Conservation (phyloP, 2,329 filamentous ascomycete species). For the Xylariaceae sp. region DNA sequence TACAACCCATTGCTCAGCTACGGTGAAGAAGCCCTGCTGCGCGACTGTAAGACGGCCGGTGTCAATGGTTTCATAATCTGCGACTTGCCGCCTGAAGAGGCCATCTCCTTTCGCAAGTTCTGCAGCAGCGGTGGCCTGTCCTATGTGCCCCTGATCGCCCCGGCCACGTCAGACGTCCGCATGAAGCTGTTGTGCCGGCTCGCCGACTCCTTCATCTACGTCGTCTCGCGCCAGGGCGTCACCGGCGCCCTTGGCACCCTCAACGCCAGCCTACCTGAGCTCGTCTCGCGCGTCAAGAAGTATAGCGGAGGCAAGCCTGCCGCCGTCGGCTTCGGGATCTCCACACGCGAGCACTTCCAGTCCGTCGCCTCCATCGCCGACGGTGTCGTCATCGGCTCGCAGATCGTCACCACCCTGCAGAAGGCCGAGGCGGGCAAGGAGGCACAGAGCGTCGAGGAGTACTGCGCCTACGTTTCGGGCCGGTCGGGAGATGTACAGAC, state of each 20-base stretch:
- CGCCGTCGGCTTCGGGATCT: slow-evolving; percentile 93
- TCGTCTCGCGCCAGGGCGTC: slow-evolving; percentile 95
- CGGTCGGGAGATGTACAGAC: slow-evolving; percentile 37
- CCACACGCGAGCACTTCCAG: slow-evolving; percentile 88
- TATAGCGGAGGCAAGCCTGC: slow-evolving; percentile 89
- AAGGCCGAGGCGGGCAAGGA: slow-evolving; percentile 63
- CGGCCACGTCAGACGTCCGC: slow-evolving; percentile 83
- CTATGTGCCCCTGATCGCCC: slow-evolving; percentile 95
- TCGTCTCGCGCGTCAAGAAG: slow-evolving; percentile 81
- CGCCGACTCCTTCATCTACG: slow-evolving; percentile 98
- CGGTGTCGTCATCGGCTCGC: slow-evolving; percentile 93
- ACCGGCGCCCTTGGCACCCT: slow-evolving; percentile 84
- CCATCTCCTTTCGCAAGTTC: slow-evolving; percentile 81
- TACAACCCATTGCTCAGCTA: slow-evolving; percentile 96
- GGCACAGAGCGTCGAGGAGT: slow-evolving; percentile 75
- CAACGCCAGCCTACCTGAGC: slow-evolving; percentile 74
- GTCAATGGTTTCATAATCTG: slow-evolving; percentile 97
- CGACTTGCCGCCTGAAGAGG: slow-evolving; percentile 93
- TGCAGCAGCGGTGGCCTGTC: slow-evolving; percentile 80
- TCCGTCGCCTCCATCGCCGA: slow-evolving; percentile 81
- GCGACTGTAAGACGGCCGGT: slow-evolving; percentile 77
- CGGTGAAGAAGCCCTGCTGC: slow-evolving; percentile 83
- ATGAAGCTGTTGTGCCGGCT: slow-evolving; percentile 97
- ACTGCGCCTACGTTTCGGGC: slow-evolving; percentile 67
- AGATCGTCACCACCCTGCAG: slow-evolving; percentile 80